Percentiles rank a stretch among this genome's conserved stretches.
phyloP scores from a whole-genome alignment of 202 grass and related monocot genomes.

The Cymbopogon flexuosus region DNA sequence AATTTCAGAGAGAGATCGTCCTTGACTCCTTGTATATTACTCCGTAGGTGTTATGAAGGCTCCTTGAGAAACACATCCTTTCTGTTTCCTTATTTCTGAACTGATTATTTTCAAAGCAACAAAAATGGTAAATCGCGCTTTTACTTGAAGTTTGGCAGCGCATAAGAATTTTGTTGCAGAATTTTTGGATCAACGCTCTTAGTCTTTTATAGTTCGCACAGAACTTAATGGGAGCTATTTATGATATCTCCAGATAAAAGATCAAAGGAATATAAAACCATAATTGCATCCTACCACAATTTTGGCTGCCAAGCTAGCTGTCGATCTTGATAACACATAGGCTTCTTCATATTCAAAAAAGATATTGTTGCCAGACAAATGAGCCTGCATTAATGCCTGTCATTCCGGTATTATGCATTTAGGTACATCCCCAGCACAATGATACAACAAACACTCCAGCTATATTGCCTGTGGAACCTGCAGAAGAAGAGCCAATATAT shows the following conservation, averaged over 20 bases:
- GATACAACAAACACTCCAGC: conserved; percentile 36
- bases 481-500: conserved; percentile 74
- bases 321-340: conserved; percentile 1
- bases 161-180: neutral
- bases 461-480: conserved; percentile 56
- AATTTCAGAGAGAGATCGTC: conserved; percentile 2
- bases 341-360: neutral
- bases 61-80: neutral
- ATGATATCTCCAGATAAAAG: neutral
- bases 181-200: neutral
- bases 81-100: conserved; percentile 33
- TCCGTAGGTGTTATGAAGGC: neutral
- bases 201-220: neutral
- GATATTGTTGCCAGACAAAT: neutral
- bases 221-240: neutral
- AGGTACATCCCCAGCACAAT: conserved; percentile 49
- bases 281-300: neutral
- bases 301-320: neutral
- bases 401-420: conserved; percentile 11
- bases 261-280: neutral
- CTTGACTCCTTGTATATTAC: neutral
- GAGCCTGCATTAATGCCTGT: neutral
- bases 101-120: conserved; percentile 23
- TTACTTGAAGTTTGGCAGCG: conserved; percentile 2
- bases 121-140: neutral